Percentiles rank a stretch among this genome's conserved stretches.
These are phyloP conservation scores for Ceratobasidium sp. DNA, from an alignment of 1,284 basidiomycete genomes.

Conservation along the genomic window DNA sequence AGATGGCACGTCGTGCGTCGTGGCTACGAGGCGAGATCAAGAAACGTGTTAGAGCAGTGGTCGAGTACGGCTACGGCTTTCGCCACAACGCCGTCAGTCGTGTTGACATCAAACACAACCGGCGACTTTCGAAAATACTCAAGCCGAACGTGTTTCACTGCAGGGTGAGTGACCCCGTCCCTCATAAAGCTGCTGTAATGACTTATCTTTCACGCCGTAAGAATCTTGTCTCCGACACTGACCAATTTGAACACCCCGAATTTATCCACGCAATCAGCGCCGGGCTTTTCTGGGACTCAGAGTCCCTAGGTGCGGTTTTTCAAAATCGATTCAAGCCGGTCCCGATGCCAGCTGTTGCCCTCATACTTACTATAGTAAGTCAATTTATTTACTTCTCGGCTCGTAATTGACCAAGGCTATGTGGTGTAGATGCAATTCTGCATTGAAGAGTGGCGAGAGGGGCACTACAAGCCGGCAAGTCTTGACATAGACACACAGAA, in stretches of 20 bases:
- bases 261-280: slow-evolving; percentile 11
- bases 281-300: slow-evolving; percentile 10
- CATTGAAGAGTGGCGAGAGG: slow-evolving; percentile 17
- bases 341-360: slow-evolving; percentile 19
- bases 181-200: neutral
- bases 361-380: slow-evolving; percentile 16
- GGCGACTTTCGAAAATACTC: slow-evolving; percentile 1
- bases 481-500: slow-evolving; percentile 4
- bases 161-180: neutral
- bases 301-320: slow-evolving; percentile 7
- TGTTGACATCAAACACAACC: slow-evolving; percentile 21
- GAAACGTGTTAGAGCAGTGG: neutral
- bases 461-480: neutral
- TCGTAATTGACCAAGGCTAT: neutral
- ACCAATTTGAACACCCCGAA: slow-evolving; percentile 19
- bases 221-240: slow-evolving; percentile 1
- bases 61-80: slow-evolving; percentile 21
- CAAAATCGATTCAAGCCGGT: slow-evolving; percentile 1
- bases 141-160: slow-evolving; percentile 9
- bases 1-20: slow-evolving; percentile 30
- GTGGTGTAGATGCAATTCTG: slow-evolving; percentile 8
- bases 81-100: slow-evolving; percentile 1
- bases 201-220: neutral
- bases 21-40: slow-evolving; percentile 22
- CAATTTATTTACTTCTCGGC: neutral